phyloP scores from a whole-genome alignment of 768 basidiomycete species.

The Gloeophyllum trabeum region DNA sequence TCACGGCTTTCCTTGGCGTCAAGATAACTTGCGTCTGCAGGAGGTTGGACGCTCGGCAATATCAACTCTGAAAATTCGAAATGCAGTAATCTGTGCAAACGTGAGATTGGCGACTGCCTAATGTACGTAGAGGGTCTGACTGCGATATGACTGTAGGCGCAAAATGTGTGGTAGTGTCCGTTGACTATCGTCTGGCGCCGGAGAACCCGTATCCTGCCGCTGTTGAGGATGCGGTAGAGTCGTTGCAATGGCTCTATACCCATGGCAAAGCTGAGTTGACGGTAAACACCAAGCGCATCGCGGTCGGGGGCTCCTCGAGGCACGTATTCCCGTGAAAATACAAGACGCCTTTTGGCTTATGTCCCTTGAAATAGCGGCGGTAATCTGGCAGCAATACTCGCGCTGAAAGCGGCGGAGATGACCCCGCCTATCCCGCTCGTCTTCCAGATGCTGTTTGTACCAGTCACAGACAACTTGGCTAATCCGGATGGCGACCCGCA shows the following conservation, averaged over 20 bases:
- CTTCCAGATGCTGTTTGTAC: constrained; percentile 60
- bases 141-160: constrained; percentile 33
- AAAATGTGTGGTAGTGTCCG: constrained; percentile 49
- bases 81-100: constrained; percentile 44
- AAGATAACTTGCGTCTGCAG: constrained; percentile 20
- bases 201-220: constrained; percentile 64
- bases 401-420: constrained; percentile 46
- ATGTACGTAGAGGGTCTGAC: too few species aligned
- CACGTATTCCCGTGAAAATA: constrained; percentile 11
- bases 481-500: constrained; percentile 23
- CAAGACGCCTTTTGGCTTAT: not conserved
- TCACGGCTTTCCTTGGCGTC: not conserved
- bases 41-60: constrained; percentile 70
- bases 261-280: constrained; percentile 36
- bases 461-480: constrained; percentile 65
- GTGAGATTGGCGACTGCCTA: too few species aligned
- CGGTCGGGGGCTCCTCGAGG: constrained; percentile 71
- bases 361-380: constrained; percentile 54
- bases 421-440: constrained; percentile 39
- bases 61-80: constrained; percentile 50
- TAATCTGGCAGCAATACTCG: constrained; percentile 54
- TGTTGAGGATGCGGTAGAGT: constrained; percentile 58
- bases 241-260: constrained; percentile 47
- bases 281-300: constrained; percentile 39
- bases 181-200: constrained; percentile 65